phyloP scores from a whole-genome alignment of 176 grass and related monocot genomes.

The Thinopyrum elongatum region DNA sequence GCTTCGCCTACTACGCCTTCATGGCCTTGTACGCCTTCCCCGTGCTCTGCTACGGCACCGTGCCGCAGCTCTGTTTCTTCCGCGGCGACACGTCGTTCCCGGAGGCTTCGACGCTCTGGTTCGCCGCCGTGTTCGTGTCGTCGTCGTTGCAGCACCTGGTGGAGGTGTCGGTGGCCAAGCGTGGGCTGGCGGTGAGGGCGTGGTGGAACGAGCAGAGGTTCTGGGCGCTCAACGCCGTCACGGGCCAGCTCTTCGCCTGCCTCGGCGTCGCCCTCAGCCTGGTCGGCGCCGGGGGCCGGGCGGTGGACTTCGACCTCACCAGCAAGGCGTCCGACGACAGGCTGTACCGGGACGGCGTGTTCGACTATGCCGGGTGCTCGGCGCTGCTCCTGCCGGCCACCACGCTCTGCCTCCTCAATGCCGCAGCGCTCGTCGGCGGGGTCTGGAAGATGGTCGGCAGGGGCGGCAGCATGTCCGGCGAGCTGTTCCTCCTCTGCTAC shows the following conservation, averaged over 20 bases:
- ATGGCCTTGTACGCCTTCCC: conserved; percentile 35
- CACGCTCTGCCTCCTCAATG: conserved; percentile 54
- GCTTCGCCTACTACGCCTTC: conserved; percentile 43
- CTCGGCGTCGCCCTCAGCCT: conserved; percentile 26
- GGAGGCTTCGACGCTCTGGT: conserved; percentile 1
- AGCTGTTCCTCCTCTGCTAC: conserved; percentile 44
- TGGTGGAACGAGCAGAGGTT: conserved; percentile 62
- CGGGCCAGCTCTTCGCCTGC: conserved; percentile 46
- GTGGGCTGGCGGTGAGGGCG: neutral
- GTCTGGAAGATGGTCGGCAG: conserved; percentile 29
- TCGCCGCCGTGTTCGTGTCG: conserved; percentile 32
- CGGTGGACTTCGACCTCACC: conserved; percentile 47
- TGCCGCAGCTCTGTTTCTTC: conserved; percentile 54
- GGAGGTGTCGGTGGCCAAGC: conserved; percentile 32
- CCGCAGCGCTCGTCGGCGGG: conserved; percentile 23
- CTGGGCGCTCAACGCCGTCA: conserved; percentile 53
- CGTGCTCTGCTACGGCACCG: conserved; percentile 45
- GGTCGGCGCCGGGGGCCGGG: neutral
- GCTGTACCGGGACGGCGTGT: conserved; percentile 46
- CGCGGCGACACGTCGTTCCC: conserved; percentile 39
- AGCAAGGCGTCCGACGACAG: conserved; percentile 29
- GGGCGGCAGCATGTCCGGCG: neutral
- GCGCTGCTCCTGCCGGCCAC: conserved; percentile 60
- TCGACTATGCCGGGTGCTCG: conserved; percentile 49
- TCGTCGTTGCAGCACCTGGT: conserved; percentile 39